A percentile compares a stretch with the other conserved stretches of the same genome.
These are phyloP conservation scores for Salix koriyanagi DNA, from an alignment of 345 rosid species.

Conservation along the genomic window DNA sequence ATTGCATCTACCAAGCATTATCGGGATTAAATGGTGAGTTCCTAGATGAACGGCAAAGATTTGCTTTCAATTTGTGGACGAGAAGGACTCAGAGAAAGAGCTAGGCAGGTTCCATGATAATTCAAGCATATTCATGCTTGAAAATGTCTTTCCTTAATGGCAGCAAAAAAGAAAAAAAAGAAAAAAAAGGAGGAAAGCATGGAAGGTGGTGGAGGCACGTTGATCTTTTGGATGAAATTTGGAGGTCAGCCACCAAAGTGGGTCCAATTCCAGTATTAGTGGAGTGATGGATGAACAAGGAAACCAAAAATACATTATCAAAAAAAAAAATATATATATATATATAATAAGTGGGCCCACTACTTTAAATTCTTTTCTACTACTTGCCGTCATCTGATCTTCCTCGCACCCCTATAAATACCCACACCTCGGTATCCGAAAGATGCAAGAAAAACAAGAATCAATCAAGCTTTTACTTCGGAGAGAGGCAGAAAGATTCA, in stretches of 20 bases:
- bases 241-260: not conserved
- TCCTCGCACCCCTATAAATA: slow-evolving; percentile 27
- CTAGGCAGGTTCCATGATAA: not conserved
- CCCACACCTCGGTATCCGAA: not conserved
- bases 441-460: not conserved
- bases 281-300: not conserved
- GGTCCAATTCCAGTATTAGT: slow-evolving; percentile 1
- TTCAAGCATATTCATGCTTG: not conserved
- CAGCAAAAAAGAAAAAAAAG: not conserved
- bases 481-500: not conserved
- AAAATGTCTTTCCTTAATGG: not conserved
- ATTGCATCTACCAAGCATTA: not conserved
- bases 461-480: not conserved
- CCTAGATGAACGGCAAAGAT: not conserved
- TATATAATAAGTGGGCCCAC: too few species aligned
- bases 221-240: not conserved
- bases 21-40: not conserved
- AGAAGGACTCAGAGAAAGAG: not conserved
- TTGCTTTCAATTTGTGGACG: not conserved
- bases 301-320: not conserved
- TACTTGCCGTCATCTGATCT: too few species aligned
- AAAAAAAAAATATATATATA: too few species aligned
- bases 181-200: not conserved
- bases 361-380: too few species aligned
- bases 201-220: not conserved